Percentiles rank a stretch among this genome's conserved stretches.
Evolutionary conservation across 176 grass and related monocot genomes (phyloP).

Genomic region (Puccinellia tenuiflora): DNA sequence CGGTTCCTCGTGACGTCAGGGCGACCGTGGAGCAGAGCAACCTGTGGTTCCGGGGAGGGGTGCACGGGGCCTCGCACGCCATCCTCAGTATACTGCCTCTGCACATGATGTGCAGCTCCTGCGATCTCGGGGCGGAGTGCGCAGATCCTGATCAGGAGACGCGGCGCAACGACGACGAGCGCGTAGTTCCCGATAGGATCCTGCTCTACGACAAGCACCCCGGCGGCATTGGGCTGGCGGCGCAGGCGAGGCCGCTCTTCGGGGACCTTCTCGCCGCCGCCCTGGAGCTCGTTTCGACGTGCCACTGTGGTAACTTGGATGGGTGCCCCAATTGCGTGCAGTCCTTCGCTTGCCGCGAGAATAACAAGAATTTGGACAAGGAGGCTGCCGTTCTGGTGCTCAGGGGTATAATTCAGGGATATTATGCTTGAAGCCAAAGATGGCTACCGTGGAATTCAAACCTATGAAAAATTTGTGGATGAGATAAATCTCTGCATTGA

Average conservation of each 20-base stretch:
- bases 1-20: conserved; percentile 30
- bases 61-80: background rate
- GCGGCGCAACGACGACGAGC: background rate
- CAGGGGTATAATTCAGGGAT: conserved; percentile 2
- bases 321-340: conserved; percentile 25
- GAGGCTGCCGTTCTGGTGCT: conserved; percentile 7
- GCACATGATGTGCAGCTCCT: conserved; percentile 11
- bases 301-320: background rate
- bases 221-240: conserved; percentile 55
- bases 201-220: conserved; percentile 61
- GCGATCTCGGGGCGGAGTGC: conserved; percentile 54
- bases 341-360: background rate
- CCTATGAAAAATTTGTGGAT: background rate
- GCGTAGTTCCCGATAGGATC: conserved; percentile 25
- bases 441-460: background rate
- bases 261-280: conserved; percentile 45
- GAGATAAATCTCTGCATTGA: no score
- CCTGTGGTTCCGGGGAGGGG: conserved; percentile 26
- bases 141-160: conserved; percentile 40
- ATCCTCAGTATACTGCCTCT: background rate
- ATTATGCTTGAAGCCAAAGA: background rate
- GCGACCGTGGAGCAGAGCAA: conserved; percentile 19
- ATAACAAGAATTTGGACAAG: conserved; percentile 1
- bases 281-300: conserved; percentile 33
- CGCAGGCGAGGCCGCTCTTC: conserved; percentile 46